Evolutionary conservation across 352 stramenopile genomes (phyloP), one percentile per base, ranked within the genome.

Genomic region (Globisporangium echinulatum): DNA sequence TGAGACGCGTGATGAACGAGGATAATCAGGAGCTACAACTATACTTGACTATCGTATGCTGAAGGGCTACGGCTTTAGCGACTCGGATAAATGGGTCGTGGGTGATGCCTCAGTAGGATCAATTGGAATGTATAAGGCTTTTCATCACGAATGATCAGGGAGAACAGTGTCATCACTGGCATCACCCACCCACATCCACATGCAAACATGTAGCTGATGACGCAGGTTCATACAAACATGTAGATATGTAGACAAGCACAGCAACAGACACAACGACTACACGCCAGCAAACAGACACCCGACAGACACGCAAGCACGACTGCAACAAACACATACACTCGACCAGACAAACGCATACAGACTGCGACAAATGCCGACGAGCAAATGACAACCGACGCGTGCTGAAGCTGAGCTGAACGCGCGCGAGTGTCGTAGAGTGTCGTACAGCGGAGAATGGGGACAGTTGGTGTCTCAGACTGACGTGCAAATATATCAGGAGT

Each of bases 71-170:
- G 25, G 0, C 25, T 33, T 2, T 33, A 33, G 25, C 25, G 25
- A 33, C 25, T 33, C 25, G 25, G 25, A 33, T 33, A 33, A 33
- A 33, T 33, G 25, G 25, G 25, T 33, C 67, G 62, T 64, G 36
- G 62, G 54, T 66, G 59, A 68, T 54, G 62, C 79, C 79, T 90
- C 81, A 88, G 81, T 85, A 90, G 81, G 81, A 90, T 90, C 81
- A 90, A 90, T 90, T 90, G 81, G 79, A 90, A 90, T 85, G 79
- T 82, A 19, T 73, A 76, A 72, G 68, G 51, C 54, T 74, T 88
- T 88, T 88, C 78, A 85, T 85, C 78, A 87, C 69, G 71, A 56
- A 59, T 79, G 63, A 77, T 85, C 74, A 87, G 76, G 56, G 75
- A 87, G 69, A 85, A 86, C 72, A 72, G 55, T 33, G 54, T 88